A percentile compares a stretch with the other conserved stretches of the same genome.
These are phyloP conservation scores for Beauveria bassiana DNA, from an alignment of 2,329 filamentous ascomycete genomes.

Conservation along the genomic window DNA sequence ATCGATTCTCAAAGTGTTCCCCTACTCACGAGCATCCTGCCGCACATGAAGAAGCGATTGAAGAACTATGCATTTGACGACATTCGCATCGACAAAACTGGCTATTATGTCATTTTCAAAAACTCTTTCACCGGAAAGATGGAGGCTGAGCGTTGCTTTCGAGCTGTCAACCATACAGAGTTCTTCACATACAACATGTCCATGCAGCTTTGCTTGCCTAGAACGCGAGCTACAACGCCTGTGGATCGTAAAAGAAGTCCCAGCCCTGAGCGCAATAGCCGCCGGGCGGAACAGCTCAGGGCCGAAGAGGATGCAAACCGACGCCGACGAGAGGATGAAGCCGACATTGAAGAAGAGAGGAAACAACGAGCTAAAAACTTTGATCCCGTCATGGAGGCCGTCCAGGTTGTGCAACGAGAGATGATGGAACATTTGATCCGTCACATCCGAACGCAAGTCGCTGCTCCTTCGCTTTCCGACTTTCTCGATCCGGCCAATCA, in stretches of 20 bases:
- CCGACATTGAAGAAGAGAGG: slow-evolving; percentile 85
- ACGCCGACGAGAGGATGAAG: slow-evolving; percentile 62
- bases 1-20: slow-evolving; percentile 82
- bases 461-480: slow-evolving; percentile 69
- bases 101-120: slow-evolving; percentile 89
- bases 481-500: slow-evolving; percentile 80
- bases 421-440: slow-evolving; percentile 79
- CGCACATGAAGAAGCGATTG: slow-evolving; percentile 83
- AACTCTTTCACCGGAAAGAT: slow-evolving; percentile 67
- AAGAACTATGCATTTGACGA: slow-evolving; percentile 76
- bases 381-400: slow-evolving; percentile 81
- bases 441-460: slow-evolving; percentile 82
- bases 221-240: slow-evolving; percentile 19
- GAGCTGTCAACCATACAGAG: slow-evolving; percentile 68
- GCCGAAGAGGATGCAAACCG: slow-evolving; percentile 57
- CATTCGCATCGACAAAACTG: slow-evolving; percentile 73
- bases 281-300: slow-evolving; percentile 30
- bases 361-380: slow-evolving; percentile 77
- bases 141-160: slow-evolving; percentile 74
- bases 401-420: slow-evolving; percentile 70
- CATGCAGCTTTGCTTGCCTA: slow-evolving; percentile 63
- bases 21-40: slow-evolving; percentile 74
- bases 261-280: slow-evolving; percentile 25
- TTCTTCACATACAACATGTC: slow-evolving; percentile 89
- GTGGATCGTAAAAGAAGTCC: slow-evolving; percentile 26